Evolutionary conservation across 345 rosid species (phyloP), one percentile per base, ranked within the genome.

Genomic region (Alliaria petiolata): DNA sequence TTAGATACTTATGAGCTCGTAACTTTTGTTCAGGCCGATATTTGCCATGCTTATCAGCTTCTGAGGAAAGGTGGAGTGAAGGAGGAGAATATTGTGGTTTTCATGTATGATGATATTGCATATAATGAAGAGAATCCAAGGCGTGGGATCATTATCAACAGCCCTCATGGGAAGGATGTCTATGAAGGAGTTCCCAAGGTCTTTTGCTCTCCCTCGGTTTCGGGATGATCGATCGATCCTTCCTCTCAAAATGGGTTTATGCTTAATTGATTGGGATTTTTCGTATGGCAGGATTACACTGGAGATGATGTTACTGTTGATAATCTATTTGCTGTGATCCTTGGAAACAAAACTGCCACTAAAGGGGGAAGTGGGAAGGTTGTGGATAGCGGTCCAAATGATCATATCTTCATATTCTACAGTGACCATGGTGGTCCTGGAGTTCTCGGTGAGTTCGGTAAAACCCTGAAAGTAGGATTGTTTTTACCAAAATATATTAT

Each of bases 101-200:
- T 91, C 75, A 91, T 95, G 96, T 95, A 91, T 56, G 99, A 95
- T 78, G 99, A 95, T 79, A 91, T 95, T 63, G 96, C 96, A 22
- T 5, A 26, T 59, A 70, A 87, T 65, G 76, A 58, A 44, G 92
- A 89, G 82, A 95, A 95, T 80, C 99, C 99, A 15, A 81, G 96
- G 78, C 88, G 79, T 40, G 99, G 99, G 36, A 53, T 90, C 19
- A 78, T 93, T 66, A 89, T 93, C 51, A 93, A 93, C 50, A 83
- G 76, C 43, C 98, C 96, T 17, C 76, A 91, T 13, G 97, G 97
- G 1, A 69, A 72, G 2, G 98, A 91, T 84, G 98, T 95, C 31
- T 95, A 95, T 53, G 45, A 80, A 58, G 99, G 95, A 76, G 95
- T 95, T 69, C 95, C 99, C 16, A 91, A 89, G 97, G 99, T 91